Base-by-base conservation (phyloP, 2,329 filamentous ascomycete species). In the Aspergillus ochraceus region DNA sequence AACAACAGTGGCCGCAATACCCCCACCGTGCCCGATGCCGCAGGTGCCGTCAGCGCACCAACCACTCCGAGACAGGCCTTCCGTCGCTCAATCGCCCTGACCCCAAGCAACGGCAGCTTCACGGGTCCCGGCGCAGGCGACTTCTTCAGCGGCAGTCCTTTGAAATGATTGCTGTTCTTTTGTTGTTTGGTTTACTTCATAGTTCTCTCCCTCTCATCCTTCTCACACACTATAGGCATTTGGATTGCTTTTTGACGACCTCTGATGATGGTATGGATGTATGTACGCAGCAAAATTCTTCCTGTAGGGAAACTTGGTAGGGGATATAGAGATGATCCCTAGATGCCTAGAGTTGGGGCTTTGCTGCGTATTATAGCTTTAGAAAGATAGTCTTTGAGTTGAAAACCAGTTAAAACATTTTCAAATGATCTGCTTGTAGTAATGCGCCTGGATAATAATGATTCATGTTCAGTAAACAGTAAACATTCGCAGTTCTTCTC, bases 11-110 rank as follows among this genome's bases (percentile, higher is more conserved):
- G 77, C 55, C 73, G 76, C 54, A 79, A 77, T 58, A 78, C 77
- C 3, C 77, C 77, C 49, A 77, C 71, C 58, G 75, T 74, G 5
- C 75, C 77, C 17, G 75, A 77, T 55, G 60, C 67, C 2, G 64
- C 58, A 26, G 67, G 52, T n/a, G 62, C 68, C 39, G 57, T 68
- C 45, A 77, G 73, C 52, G 74, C 70, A 4, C 77, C 77, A 12
- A 67, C 74, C 19, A 79, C 77, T 3, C 77, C 77, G n/a, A 69
- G 76, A 22, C 77, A 78, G 64, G 73, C 69, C 22, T 79, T 78
- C 61, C 65, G 77, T 60, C 71, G 77, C 59, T 76, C 76, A 3
- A 74, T 77, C 58, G 76, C 76, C 29, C 63, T 79, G 51, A 79
- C 77, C 0, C 77, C 77, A 9, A 78, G 75, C 56, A 78, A 77